Evolutionary conservation across 1,284 basidiomycete species (phyloP).

Genomic region (Ganoderma sp.): DNA sequence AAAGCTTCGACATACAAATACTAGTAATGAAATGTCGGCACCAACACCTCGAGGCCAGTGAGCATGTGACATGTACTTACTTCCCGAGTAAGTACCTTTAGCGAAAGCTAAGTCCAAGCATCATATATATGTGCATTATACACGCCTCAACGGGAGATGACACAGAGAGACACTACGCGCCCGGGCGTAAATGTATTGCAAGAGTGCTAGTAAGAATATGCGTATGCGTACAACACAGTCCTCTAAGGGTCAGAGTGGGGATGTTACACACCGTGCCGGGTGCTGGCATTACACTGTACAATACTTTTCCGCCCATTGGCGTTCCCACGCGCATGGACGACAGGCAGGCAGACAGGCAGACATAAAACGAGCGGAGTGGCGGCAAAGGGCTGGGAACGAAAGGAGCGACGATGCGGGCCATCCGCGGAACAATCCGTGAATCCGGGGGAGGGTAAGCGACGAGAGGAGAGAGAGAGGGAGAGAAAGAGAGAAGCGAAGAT

Average conservation of each 20-base stretch:
- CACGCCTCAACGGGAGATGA: slow-evolving; percentile 57
- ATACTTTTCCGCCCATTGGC: slow-evolving; percentile 18
- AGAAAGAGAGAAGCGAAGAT: not conserved
- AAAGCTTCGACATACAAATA: no score
- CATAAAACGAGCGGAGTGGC: not conserved
- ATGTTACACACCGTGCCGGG: slow-evolving; percentile 9
- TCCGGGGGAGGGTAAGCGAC: not conserved
- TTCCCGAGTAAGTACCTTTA: no score
- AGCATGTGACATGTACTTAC: not conserved
- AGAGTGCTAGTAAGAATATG: slow-evolving; percentile 15
- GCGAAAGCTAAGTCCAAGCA: not conserved
- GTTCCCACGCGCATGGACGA: not conserved
- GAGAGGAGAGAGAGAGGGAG: not conserved
- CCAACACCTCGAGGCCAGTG: not conserved
- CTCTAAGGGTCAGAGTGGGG: slow-evolving; percentile 18
- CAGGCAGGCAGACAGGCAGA: not conserved
- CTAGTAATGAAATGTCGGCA: no score
- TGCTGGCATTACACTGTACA: slow-evolving; percentile 15
- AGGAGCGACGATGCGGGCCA: slow-evolving; percentile 14
- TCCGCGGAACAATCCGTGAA: not conserved
- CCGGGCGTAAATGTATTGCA: slow-evolving; percentile 12
- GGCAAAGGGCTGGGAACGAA: not conserved
- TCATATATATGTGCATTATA: no score
- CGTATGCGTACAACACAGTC: slow-evolving; percentile 17
- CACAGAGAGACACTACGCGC: slow-evolving; percentile 54